phyloP scores from a whole-genome alignment of 495 filamentous ascomycete species.

The Podospora sp. region DNA sequence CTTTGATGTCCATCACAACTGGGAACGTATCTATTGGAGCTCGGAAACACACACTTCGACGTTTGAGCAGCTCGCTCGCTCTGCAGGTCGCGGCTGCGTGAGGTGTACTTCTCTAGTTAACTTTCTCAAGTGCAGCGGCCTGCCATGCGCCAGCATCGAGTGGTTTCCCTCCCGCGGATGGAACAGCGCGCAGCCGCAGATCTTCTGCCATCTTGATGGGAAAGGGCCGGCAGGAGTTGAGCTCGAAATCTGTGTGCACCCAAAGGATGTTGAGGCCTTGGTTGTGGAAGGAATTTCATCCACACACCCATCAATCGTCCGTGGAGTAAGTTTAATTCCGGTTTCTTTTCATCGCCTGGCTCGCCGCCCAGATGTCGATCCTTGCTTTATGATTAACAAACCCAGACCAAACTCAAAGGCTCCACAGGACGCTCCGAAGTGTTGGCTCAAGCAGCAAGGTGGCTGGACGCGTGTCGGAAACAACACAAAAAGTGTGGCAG shows the following conservation, averaged over 20 bases:
- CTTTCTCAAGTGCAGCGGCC: not conserved
- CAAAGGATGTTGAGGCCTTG: not conserved
- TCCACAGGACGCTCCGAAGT: not conserved
- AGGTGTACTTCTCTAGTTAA: not conserved
- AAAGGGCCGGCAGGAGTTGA: not conserved
- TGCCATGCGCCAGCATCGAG: not conserved
- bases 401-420: not conserved
- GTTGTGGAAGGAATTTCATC: not conserved
- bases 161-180: not conserved
- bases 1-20: not conserved
- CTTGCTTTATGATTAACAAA: not conserved
- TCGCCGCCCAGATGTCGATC: not conserved
- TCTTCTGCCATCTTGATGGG: not conserved
- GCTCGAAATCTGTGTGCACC: not conserved
- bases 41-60: not conserved
- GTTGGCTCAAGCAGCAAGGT: not conserved
- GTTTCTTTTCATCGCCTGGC: too few species aligned
- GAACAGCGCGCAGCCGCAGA: not conserved
- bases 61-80: not conserved
- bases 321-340: not conserved
- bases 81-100: not conserved
- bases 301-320: not conserved
- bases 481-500: not conserved
- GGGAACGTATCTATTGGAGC: not conserved
- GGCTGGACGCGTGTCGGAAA: conserved; percentile 1